Evolutionary conservation across 2,329 filamentous ascomycete genomes (phyloP).

Genomic region (Neofusicoccum sp.): DNA sequence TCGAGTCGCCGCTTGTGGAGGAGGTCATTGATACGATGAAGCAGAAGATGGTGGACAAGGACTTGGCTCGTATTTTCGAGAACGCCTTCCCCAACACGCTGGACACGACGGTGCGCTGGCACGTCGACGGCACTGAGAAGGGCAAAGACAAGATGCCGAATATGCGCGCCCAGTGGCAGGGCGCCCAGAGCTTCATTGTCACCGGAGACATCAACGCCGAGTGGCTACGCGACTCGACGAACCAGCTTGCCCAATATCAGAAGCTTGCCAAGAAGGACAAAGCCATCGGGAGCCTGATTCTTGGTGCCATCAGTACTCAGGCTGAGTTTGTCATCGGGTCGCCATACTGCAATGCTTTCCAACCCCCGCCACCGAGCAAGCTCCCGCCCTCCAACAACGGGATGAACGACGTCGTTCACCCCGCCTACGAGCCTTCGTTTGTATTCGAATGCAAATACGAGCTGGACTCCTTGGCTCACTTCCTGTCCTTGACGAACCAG

Average conservation of each 20-base stretch:
- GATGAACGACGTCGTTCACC: conserved; percentile 81
- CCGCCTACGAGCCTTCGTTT: conserved; percentile 74
- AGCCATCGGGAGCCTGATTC: conserved; percentile 72
- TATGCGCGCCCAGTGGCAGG: conserved; percentile 60
- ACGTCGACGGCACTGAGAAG: conserved; percentile 59
- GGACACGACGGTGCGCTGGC: conserved; percentile 87
- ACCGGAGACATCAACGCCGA: conserved; percentile 91
- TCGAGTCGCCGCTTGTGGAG: conserved; percentile 82
- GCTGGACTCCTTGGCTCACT: conserved; percentile 90
- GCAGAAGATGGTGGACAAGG: conserved; percentile 74
- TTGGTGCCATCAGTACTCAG: conserved; percentile 95
- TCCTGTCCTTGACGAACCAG: conserved; percentile 80
- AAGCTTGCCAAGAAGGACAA: conserved; percentile 77
- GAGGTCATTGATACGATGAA: conserved; percentile 82
- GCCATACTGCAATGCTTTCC: conserved; percentile 98
- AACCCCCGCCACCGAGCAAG: conserved; percentile 82
- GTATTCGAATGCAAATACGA: conserved; percentile 99
- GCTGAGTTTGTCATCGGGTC: conserved; percentile 90
- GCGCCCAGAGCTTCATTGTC: conserved; percentile 87
- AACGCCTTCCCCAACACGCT: conserved; percentile 92
- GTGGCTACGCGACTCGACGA: conserved; percentile 89
- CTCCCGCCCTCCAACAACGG: conserved; percentile 71
- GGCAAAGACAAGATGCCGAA: conserved; percentile 28
- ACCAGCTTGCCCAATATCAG: conserved; percentile 91
- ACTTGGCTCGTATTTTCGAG: conserved; percentile 88